These are phyloP conservation scores for Aspergillus haitiensis DNA, from an alignment of 495 filamentous ascomycete species.

Conservation along the genomic window DNA sequence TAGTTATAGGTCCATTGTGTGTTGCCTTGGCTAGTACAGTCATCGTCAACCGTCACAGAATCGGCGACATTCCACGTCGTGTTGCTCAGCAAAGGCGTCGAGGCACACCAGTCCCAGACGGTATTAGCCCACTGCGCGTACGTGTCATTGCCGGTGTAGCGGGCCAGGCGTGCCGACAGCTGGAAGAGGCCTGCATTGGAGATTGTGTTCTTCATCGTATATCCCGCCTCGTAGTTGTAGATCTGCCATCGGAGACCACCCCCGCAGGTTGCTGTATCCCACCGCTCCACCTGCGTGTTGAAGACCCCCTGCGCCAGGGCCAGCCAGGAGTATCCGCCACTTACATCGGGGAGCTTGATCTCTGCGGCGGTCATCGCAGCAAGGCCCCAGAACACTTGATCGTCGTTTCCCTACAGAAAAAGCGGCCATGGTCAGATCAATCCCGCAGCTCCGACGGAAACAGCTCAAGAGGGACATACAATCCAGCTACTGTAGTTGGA, in stretches of 20 bases:
- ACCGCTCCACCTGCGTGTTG: slow-evolving; percentile 62
- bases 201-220: slow-evolving; percentile 68
- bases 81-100: slow-evolving; percentile 53
- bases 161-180: slow-evolving; percentile 64
- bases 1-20: slow-evolving; percentile 70
- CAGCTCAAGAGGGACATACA: slow-evolving; percentile 21
- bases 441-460: not conserved
- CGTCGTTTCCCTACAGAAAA: slow-evolving; percentile 51
- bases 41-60: slow-evolving; percentile 44
- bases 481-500: slow-evolving; percentile 42
- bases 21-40: slow-evolving; percentile 54
- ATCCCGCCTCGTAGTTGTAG: slow-evolving; percentile 51
- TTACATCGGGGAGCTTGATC: slow-evolving; percentile 44
- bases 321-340: slow-evolving; percentile 63
- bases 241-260: slow-evolving; percentile 61
- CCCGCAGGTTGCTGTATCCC: slow-evolving; percentile 49
- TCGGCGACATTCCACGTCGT: slow-evolving; percentile 62
- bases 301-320: slow-evolving; percentile 77
- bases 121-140: slow-evolving; percentile 69
- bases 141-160: slow-evolving; percentile 62
- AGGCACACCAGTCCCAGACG: slow-evolving; percentile 63
- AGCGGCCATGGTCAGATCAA: no score
- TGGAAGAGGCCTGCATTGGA: slow-evolving; percentile 71
- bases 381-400: slow-evolving; percentile 59
- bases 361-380: slow-evolving; percentile 59